Evolutionary conservation across 148 eudicot species (phyloP), one percentile per base, ranked within the genome.

Genomic region (Salicornia ramosissima): DNA sequence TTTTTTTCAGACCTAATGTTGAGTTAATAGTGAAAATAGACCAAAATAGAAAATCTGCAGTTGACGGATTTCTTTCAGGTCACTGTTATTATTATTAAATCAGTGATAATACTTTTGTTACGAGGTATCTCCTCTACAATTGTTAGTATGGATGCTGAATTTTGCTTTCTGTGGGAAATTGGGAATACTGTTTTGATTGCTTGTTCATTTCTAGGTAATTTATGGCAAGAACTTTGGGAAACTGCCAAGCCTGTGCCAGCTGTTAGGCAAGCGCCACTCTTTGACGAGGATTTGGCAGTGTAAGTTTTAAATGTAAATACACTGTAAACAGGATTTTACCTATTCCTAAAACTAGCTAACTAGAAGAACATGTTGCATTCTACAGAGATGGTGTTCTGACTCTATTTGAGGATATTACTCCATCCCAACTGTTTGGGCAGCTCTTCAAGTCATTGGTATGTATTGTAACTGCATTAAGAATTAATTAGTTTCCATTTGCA

Each of bases 161-260:
- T 21, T 14, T 70, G 45, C 13, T 45, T 5, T 40, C 15, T 49
- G n/a, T n/a, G n/a, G n/a, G n/a, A n/a, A n/a, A n/a, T n/a, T n/a
- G n/a, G 28, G 56, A 67, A 51, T 51, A 11, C 3, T 5, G 52
- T 28, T 36, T 33, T 36, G 43, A 21, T 34, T 9, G 26, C 46
- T 61, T 26, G 3, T 73, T 28, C 18, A 10, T 71, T 16, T 71
- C 29, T 78, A 94, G 98, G 98, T 68, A 94, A 94, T 83, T 82
- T 94, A 83, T 94, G 98, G 98, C 89, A 79, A 65, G 97, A 94
- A 84, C 85, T 94, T 36, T 94, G 98, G 98, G 96, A 86, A 76
- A 86, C 97, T 54, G 83, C 98, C 39, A 94, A 94, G 79, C 87
- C 97, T 67, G 75, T 94, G 64, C 96, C 98, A 76, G 90, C 98